Conservation (phyloP, 805 yeast genomes). For the Candida ovalis region DNA sequence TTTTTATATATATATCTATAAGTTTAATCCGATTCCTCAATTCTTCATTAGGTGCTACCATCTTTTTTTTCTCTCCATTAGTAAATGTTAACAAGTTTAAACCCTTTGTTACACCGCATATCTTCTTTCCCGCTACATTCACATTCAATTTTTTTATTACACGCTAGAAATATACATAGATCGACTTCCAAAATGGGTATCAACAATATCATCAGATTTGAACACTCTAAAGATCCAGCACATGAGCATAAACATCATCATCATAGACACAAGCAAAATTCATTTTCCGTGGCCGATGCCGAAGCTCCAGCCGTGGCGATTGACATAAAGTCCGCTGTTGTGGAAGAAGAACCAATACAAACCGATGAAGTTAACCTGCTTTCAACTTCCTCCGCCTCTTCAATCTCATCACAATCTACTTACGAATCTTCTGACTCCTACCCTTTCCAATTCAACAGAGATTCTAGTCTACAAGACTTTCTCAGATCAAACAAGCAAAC, state of each 20-base stretch:
- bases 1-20: neutral
- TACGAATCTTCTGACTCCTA: constrained; percentile 9
- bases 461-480: constrained; percentile 46
- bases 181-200: constrained; percentile 21
- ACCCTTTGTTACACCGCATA: neutral
- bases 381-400: neutral
- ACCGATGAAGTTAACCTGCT: neutral
- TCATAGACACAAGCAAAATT: constrained; percentile 1
- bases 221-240: constrained; percentile 19
- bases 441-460: constrained; percentile 44
- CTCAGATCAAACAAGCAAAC: constrained; percentile 43
- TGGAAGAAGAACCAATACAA: neutral
- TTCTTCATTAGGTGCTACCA: neutral
- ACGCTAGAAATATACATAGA: constrained; percentile 4
- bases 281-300: neutral
- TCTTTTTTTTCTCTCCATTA: neutral
- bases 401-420: constrained; percentile 6
- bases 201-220: constrained; percentile 23
- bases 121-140: neutral
- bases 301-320: constrained; percentile 1
- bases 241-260: constrained; percentile 10
- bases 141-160: neutral
- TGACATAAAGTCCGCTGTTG: neutral
- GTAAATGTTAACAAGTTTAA: neutral
- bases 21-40: neutral